These are phyloP conservation scores for Wallacemonas sp. DNA, from an alignment of 208 protist species.

Conservation along the genomic window DNA sequence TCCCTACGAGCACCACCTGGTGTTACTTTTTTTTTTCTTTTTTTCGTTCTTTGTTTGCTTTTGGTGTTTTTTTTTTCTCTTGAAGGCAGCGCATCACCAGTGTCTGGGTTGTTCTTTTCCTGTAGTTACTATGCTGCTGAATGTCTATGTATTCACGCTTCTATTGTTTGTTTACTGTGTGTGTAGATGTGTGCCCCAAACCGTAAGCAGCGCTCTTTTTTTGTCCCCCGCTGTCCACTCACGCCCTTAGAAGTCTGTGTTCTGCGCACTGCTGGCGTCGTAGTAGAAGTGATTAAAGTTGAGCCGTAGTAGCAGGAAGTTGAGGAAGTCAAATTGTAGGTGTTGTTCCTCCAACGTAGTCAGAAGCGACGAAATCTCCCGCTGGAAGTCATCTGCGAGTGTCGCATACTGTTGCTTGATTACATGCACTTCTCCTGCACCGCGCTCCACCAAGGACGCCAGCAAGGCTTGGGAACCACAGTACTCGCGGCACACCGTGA, in stretches of 20 bases:
- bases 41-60: too few species aligned
- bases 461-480: constrained; percentile 63
- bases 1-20: too few species aligned
- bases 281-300: constrained; percentile 77
- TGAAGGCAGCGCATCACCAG: too few species aligned
- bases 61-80: too few species aligned
- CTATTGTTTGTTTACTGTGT: too few species aligned
- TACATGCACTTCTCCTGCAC: constrained; percentile 51
- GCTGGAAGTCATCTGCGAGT: constrained; percentile 61
- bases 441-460: constrained; percentile 58
- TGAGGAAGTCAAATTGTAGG: constrained; percentile 69
- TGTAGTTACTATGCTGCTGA: too few species aligned
- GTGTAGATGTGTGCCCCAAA: too few species aligned
- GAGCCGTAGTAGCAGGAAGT: constrained; percentile 68
- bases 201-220: too few species aligned
- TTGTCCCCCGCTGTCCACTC: too few species aligned
- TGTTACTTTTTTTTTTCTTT: too few species aligned
- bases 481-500: constrained; percentile 59
- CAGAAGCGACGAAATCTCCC: constrained; percentile 59
- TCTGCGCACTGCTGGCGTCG: constrained; percentile 32
- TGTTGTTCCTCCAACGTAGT: constrained; percentile 70
- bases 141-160: too few species aligned
- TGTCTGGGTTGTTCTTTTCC: too few species aligned
- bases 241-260: constrained; percentile 52
- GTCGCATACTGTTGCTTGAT: constrained; percentile 54